These are phyloP conservation scores for Pyrenophora graminea DNA, from an alignment of 2,329 filamentous ascomycete genomes.

Conservation along the genomic window DNA sequence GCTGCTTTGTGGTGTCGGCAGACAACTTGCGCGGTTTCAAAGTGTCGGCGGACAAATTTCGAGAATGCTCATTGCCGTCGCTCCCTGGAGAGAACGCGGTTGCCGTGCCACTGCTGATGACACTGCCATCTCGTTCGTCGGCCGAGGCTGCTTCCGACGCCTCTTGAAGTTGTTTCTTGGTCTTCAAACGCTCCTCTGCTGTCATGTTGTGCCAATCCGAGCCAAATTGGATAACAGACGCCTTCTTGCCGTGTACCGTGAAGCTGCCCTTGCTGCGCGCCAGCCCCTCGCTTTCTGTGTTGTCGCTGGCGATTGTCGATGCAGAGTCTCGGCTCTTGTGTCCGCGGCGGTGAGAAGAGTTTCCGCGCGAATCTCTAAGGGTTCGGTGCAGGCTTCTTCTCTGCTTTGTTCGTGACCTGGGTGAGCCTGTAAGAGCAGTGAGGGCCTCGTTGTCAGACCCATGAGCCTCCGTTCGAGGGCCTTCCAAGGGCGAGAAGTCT, in stretches of 20 bases:
- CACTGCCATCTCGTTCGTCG: slow-evolving; percentile 33
- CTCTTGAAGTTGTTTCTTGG: slow-evolving; percentile 45
- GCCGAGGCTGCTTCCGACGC: slow-evolving; percentile 30
- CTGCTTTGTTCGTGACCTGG: slow-evolving; percentile 67
- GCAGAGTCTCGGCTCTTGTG: slow-evolving; percentile 76
- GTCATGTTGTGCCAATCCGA: slow-evolving; percentile 75
- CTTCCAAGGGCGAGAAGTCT: slow-evolving; percentile 29
- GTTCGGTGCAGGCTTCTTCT: slow-evolving; percentile 88
- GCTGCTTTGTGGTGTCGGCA: slow-evolving; percentile 38
- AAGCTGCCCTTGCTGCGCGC: slow-evolving; percentile 84
- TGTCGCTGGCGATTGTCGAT: slow-evolving; percentile 59
- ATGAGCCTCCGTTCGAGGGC: slow-evolving; percentile 25
- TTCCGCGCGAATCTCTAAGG: slow-evolving; percentile 74
- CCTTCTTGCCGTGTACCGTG: slow-evolving; percentile 96
- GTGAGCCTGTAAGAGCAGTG: slow-evolving; percentile 41
- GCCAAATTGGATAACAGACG: slow-evolving; percentile 94
- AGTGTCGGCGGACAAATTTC: slow-evolving; percentile 26
- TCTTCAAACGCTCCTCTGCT: slow-evolving; percentile 47
- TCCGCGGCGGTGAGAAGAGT: slow-evolving; percentile 69
- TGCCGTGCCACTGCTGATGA: slow-evolving; percentile 32
- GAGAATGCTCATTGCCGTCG: slow-evolving; percentile 25
- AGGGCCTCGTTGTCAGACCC: slow-evolving; percentile 39
- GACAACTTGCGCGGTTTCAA: slow-evolving; percentile 35
- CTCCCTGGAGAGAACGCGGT: slow-evolving; percentile 24
- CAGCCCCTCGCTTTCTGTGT: slow-evolving; percentile 67